phyloP scores from a whole-genome alignment of 306 rosid species.

The Quercus variabilis region DNA sequence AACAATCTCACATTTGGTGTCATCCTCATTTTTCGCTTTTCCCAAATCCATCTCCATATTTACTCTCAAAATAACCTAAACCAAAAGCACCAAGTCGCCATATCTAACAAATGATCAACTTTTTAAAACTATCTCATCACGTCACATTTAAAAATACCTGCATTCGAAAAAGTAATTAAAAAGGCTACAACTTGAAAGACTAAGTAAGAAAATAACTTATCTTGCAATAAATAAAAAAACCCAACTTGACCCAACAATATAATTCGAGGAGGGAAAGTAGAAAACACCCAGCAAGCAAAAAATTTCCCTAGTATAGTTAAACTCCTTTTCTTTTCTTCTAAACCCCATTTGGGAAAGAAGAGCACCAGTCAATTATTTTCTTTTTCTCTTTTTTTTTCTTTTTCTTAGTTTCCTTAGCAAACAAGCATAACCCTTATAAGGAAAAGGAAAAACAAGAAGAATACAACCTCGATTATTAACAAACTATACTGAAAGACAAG shows the following conservation, averaged over 20 bases:
- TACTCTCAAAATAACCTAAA: slow-evolving; percentile 3
- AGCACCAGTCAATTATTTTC: not conserved
- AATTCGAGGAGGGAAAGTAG: not conserved
- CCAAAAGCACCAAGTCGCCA: not conserved
- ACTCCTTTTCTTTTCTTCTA: not conserved
- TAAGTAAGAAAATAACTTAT: not conserved
- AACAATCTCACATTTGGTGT: not conserved
- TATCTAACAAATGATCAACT: no score
- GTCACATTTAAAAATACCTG: not conserved
- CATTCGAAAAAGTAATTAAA: not conserved
- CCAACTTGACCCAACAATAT: not conserved
- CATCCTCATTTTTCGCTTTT: slow-evolving; percentile 6
- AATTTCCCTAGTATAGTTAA: not conserved
- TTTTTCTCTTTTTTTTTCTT: not conserved
- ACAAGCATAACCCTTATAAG: not conserved
- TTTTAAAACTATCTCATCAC: no score
- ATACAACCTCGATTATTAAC: not conserved
- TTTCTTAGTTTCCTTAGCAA: not conserved
- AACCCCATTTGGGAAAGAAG: no score
- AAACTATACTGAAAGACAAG: no score
- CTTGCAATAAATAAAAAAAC: not conserved
- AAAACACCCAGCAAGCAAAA: not conserved
- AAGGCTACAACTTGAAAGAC: not conserved
- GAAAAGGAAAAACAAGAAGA: not conserved
- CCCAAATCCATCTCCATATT: slow-evolving; percentile 13